Evolutionary conservation across 2,329 filamentous ascomycete genomes (phyloP), one percentile per base, ranked within the genome.

Genomic region (Colletotrichum simmondsii): DNA sequence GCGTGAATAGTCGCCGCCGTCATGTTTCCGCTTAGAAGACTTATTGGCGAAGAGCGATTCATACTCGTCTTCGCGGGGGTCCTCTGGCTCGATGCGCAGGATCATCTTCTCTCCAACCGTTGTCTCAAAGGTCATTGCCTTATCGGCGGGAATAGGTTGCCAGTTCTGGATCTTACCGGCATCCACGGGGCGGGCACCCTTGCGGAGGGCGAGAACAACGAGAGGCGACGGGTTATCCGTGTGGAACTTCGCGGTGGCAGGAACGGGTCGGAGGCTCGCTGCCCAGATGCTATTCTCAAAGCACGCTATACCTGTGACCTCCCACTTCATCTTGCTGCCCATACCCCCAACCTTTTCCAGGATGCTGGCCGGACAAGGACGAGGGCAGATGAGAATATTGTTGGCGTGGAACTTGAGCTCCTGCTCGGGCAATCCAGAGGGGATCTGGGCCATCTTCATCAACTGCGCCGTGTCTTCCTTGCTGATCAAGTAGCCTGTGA

Each of bases 241-340:
- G 83, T 97, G 93, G 76, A 92, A 92, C 58, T 87, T 88, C 52
- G 92, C 90, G 0, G 88, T 89, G 19, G 90, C 85, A 0, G 92
- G 91, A 0, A 95, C 87, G 1, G 97, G 95, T 37, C 90, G 88
- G 12, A 98, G 90, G 56, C 92, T 89, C 19, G 93, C 95, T 5
- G 96, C 97, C 95, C 96, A 99, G 52, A 98, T 89, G 77, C 90
- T 93, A 80, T 95, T 92, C 73, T 98, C 93, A 76, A 90, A 91
- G 76, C 89, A 91, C 0, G 91, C 95, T 6, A 92, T 91, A 49
- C 92, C 94, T 0, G 91, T 93, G 5, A 98, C 92, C 80, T 94
- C 91, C 95, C 96, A 99, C 53, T 86, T 91, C 83, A 97, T 89
- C 82, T 93, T 96, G 77, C 90, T 92, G 42, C 95, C 95, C 78